Conservation (phyloP, 257 asterid species). For the Nemophila menziesii region DNA sequence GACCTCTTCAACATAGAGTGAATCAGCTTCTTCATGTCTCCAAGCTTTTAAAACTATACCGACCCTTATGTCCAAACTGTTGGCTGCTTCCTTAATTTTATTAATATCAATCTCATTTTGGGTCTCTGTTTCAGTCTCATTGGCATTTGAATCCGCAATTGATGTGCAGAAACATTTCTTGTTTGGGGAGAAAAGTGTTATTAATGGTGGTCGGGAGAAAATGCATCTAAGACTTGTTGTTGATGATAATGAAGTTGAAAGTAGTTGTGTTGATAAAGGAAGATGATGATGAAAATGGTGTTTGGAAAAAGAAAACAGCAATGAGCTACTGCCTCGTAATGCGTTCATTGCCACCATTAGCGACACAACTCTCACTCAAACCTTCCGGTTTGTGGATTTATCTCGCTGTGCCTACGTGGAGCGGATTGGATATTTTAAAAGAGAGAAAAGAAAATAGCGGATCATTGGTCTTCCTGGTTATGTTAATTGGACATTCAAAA, state of each 20-base stretch:
- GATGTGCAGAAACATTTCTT: neutral
- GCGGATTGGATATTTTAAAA: no score
- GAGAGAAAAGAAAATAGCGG: no score
- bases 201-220: neutral
- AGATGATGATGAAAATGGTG: neutral
- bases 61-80: constrained; percentile 68
- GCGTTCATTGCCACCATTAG: neutral
- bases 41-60: constrained; percentile 66
- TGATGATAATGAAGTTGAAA: neutral
- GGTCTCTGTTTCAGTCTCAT: neutral
- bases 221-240: neutral
- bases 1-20: constrained; percentile 91
- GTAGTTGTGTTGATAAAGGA: neutral
- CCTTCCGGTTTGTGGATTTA: neutral
- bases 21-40: constrained; percentile 93
- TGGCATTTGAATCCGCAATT: no score
- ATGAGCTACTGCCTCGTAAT: neutral
- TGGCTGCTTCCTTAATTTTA: constrained; percentile 48
- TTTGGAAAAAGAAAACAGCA: neutral
- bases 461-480: no score
- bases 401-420: no score
- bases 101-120: constrained; percentile 7
- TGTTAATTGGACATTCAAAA: no score
- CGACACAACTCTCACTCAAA: neutral
- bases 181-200: neutral